Percentiles rank a stretch among this genome's conserved stretches.
Conservation (phyloP, 148 eudicot genomes). For the Silene latifolia region DNA sequence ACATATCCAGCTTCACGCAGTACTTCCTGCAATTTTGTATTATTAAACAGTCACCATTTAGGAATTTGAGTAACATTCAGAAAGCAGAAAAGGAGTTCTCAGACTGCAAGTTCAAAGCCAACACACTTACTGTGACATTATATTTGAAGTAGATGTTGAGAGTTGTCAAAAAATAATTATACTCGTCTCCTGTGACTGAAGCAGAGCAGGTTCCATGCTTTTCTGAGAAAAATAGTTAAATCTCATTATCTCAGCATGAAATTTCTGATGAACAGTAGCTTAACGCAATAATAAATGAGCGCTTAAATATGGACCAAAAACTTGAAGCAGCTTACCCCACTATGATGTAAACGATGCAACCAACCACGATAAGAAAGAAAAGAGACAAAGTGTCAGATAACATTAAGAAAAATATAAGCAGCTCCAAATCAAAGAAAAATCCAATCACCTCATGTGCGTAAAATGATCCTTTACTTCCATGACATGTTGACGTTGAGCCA, state of each 20-base stretch:
- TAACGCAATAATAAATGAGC: not conserved
- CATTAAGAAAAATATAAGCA: slow-evolving; percentile 17
- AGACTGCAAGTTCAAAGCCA: not conserved
- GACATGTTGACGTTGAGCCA: slow-evolving; percentile 59
- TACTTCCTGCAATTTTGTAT: slow-evolving; percentile 50
- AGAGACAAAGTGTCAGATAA: slow-evolving; percentile 38
- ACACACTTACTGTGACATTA: slow-evolving; percentile 76
- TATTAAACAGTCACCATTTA: not conserved
- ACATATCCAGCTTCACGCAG: slow-evolving; percentile 77
- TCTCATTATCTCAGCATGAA: too few relatives aligned
- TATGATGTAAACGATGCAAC: slow-evolving; percentile 32
- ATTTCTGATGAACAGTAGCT: not conserved
- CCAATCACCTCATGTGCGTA: slow-evolving; percentile 90
- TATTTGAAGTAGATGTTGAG: slow-evolving; percentile 80
- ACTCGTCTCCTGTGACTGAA: slow-evolving; percentile 60
- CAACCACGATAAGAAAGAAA: slow-evolving; percentile 39
- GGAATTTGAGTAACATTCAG: not conserved
- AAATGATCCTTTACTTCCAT: slow-evolving; percentile 70
- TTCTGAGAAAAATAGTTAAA: slow-evolving; percentile 39
- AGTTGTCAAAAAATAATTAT: slow-evolving; percentile 58
- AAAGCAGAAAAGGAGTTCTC: slow-evolving; percentile 6
- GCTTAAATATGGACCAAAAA: slow-evolving; percentile 6
- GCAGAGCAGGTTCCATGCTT: slow-evolving; percentile 90
- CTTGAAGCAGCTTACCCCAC: slow-evolving; percentile 83
- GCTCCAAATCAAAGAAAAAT: not conserved